A percentile compares a stretch with the other conserved stretches of the same genome.
Evolutionary conservation across 495 filamentous ascomycete species (phyloP).

Genomic region (Bacidia gigantensis): DNA sequence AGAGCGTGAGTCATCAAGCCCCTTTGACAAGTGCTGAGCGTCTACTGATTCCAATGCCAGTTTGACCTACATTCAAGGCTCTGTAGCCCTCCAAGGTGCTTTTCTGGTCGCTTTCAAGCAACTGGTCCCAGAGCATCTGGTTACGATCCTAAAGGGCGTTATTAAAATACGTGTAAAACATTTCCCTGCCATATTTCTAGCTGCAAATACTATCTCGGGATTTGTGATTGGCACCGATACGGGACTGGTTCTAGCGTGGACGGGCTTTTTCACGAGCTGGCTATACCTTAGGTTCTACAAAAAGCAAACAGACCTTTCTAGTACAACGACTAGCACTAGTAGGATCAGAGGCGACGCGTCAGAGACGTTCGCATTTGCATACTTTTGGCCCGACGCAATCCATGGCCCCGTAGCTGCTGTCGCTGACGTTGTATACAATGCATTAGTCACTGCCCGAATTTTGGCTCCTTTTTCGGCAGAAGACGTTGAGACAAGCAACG

Average conservation of each 20-base stretch:
- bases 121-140: slow-evolving; percentile 95
- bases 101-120: slow-evolving; percentile 98
- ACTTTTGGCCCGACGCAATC: slow-evolving; percentile 83
- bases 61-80: slow-evolving; percentile 42
- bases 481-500: slow-evolving; percentile 69
- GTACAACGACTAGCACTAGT: slow-evolving; percentile 36
- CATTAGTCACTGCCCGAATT: slow-evolving; percentile 57
- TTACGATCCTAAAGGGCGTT: slow-evolving; percentile 75
- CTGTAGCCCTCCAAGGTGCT: slow-evolving; percentile 75
- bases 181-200: slow-evolving; percentile 80
- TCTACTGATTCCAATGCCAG: slow-evolving; percentile 18
- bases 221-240: slow-evolving; percentile 74
- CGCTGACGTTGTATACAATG: slow-evolving; percentile 57
- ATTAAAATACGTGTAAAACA: slow-evolving; percentile 86
- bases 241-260: slow-evolving; percentile 65
- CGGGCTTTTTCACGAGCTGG: slow-evolving; percentile 81
- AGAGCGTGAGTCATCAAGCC: slow-evolving; percentile 48
- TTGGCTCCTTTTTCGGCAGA: slow-evolving; percentile 79
- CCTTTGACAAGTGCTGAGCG: slow-evolving; percentile 8
- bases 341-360: slow-evolving; percentile 69
- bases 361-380: slow-evolving; percentile 88
- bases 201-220: slow-evolving; percentile 61
- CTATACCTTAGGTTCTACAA: slow-evolving; percentile 95
- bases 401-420: slow-evolving; percentile 64
- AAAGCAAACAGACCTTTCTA: slow-evolving; percentile 49